Percentiles rank a stretch among this genome's conserved stretches.
Evolutionary conservation across 345 rosid genomes (phyloP).

Genomic region (Mangifera indica): DNA sequence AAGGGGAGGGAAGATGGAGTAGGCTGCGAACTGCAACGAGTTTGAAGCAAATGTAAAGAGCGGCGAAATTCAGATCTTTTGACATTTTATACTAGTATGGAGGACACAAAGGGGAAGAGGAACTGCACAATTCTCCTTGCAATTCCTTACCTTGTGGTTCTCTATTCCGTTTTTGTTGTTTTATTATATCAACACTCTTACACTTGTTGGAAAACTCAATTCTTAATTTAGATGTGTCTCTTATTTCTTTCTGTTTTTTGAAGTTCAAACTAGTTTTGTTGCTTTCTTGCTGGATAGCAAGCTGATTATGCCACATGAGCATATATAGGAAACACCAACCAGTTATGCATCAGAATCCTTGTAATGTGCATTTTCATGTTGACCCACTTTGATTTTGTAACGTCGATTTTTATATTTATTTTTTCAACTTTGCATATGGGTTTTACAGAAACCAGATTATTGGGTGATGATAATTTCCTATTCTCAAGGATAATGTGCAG

Average conservation of each 20-base stretch:
- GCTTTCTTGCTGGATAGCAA: background rate
- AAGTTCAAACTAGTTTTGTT: background rate
- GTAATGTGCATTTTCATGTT: too few relatives aligned
- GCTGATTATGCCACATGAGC: background rate
- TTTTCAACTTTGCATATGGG: too few relatives aligned
- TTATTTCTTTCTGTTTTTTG: background rate
- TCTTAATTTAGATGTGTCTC: background rate
- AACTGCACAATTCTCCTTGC: slow-evolving; percentile 31
- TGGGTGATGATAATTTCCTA: too few relatives aligned
- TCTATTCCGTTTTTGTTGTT: slow-evolving; percentile 26
- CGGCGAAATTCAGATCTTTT: slow-evolving; percentile 33
- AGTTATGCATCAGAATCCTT: too few relatives aligned
- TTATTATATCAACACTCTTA: slow-evolving; percentile 16
- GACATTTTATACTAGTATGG: slow-evolving; percentile 25
- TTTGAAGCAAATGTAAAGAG: slow-evolving; percentile 59
- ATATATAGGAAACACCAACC: too few relatives aligned
- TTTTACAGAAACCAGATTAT: too few relatives aligned
- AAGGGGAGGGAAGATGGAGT: slow-evolving; percentile 1
- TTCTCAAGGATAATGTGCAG: too few relatives aligned
- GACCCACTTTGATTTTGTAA: too few relatives aligned
- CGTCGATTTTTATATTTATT: too few relatives aligned
- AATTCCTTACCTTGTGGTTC: slow-evolving; percentile 20
- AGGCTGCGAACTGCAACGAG: slow-evolving; percentile 44
- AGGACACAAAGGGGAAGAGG: slow-evolving; percentile 24
- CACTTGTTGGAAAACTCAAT: slow-evolving; percentile 24